Percentiles rank a stretch among this genome's conserved stretches.
Conservation (phyloP, 1,139 yeast species). For the Schwanniomyces etchellsii region DNA sequence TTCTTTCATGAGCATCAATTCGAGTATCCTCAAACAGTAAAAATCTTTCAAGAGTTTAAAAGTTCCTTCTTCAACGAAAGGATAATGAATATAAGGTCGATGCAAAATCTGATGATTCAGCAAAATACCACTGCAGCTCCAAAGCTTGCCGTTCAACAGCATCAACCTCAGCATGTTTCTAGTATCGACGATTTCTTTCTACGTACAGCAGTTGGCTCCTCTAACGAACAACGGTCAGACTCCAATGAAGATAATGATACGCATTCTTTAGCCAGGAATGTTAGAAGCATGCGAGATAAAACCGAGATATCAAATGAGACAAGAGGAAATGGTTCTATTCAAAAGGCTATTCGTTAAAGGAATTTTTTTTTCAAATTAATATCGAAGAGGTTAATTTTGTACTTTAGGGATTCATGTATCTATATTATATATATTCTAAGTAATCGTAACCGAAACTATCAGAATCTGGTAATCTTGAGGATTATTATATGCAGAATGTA, state of each 20-base stretch:
- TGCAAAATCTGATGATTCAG: conserved; percentile 17
- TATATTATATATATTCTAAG: too few species aligned
- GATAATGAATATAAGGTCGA: conserved; percentile 28
- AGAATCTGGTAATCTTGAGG: too few species aligned
- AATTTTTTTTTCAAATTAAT: too few species aligned
- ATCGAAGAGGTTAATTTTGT: too few species aligned
- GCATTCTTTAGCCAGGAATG: not conserved
- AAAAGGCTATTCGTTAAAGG: not conserved
- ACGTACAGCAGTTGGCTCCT: conserved; percentile 10
- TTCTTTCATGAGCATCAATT: conserved; percentile 41
- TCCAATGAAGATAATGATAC: not conserved
- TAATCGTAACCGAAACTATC: too few species aligned
- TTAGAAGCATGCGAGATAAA: not conserved
- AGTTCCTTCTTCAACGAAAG: conserved; percentile 46
- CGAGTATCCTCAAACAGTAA: conserved; percentile 45
- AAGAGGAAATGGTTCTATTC: conserved; percentile 3
- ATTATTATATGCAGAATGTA: too few species aligned
- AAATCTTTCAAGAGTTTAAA: conserved; percentile 47
- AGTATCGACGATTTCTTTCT: conserved; percentile 34
- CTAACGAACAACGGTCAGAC: conserved; percentile 3
- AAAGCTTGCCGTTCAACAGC: conserved; percentile 5
- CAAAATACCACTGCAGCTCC: conserved; percentile 11
- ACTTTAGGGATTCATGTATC: too few species aligned
- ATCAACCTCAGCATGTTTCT: conserved; percentile 14
- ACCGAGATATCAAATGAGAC: conserved; percentile 1